Percentiles rank a stretch among this genome's conserved stretches.
phyloP scores from a whole-genome alignment of 441 rosid species.

The Arabidopsis hybrid region DNA sequence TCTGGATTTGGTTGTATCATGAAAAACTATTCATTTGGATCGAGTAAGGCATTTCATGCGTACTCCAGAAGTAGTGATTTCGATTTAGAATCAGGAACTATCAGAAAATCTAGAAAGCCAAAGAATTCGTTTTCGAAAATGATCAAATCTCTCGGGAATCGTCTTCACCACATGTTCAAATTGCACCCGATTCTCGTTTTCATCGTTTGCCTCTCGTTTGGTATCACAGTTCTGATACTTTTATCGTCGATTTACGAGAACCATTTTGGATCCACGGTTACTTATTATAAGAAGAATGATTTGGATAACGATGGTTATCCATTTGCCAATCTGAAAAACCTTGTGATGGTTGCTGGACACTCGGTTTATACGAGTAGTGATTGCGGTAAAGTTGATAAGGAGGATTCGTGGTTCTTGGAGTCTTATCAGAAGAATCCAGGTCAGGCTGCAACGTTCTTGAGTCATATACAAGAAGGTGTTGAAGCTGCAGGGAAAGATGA shows the following conservation, averaged over 20 bases:
- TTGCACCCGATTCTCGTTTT: conserved; percentile 64
- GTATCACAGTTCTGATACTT: conserved; percentile 62
- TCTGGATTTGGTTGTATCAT: conserved; percentile 57
- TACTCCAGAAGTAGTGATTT: conserved; percentile 72
- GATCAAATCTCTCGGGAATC: conserved; percentile 63
- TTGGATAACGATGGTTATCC: conserved; percentile 59
- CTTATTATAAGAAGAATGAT: conserved; percentile 49
- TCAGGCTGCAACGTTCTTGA: conserved; percentile 85
- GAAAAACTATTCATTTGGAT: conserved; percentile 60
- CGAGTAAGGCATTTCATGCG: conserved; percentile 65
- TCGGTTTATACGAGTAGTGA: conserved; percentile 82
- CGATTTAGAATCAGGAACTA: conserved; percentile 79
- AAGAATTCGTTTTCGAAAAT: conserved; percentile 60
- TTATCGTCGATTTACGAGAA: conserved; percentile 62
- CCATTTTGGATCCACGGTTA: conserved; percentile 43
- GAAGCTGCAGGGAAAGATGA: conserved; percentile 66
- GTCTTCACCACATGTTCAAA: conserved; percentile 63
- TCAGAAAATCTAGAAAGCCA: conserved; percentile 64
- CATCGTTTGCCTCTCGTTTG: conserved; percentile 63
- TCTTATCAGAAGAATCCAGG: conserved; percentile 92
- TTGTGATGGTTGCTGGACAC: conserved; percentile 98
- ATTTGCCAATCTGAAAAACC: conserved; percentile 68
- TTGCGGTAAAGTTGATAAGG: conserved; percentile 80
- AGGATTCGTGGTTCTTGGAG: conserved; percentile 95
- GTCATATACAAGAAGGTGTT: conserved; percentile 87